A percentile compares a stretch with the other conserved stretches of the same genome.
These are phyloP conservation scores for Zygoascus biomembranicola DNA, from an alignment of 805 yeast genomes.

Conservation along the genomic window DNA sequence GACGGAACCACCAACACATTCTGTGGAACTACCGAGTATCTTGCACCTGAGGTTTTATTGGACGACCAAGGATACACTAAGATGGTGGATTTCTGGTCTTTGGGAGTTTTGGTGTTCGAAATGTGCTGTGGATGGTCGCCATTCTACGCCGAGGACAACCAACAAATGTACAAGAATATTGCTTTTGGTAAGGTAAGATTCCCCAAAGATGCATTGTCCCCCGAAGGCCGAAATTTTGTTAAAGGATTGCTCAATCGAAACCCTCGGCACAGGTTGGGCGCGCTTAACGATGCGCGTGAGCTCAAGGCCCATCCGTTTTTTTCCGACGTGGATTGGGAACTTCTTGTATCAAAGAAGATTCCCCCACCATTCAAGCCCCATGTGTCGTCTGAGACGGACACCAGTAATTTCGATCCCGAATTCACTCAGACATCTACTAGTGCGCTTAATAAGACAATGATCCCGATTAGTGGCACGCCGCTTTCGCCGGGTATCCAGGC, in stretches of 20 bases:
- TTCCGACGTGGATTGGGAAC: slow-evolving; percentile 84
- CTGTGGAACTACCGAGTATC: slow-evolving; percentile 96
- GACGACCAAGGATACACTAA: slow-evolving; percentile 97
- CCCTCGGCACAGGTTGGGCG: slow-evolving; percentile 91
- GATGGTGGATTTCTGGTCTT: slow-evolving; percentile 98
- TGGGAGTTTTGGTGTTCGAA: slow-evolving; percentile 93
- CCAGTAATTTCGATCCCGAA: slow-evolving; percentile 96
- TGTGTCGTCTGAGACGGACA: slow-evolving; percentile 81
- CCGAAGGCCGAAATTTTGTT: slow-evolving; percentile 92
- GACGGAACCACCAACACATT: slow-evolving; percentile 93
- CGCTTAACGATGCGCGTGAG: slow-evolving; percentile 86
- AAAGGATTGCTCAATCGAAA: slow-evolving; percentile 92
- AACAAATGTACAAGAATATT: slow-evolving; percentile 97
- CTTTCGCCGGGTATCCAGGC: slow-evolving; percentile 93
- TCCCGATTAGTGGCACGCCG: slow-evolving; percentile 57
- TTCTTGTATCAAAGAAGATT: slow-evolving; percentile 65
- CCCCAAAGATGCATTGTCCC: slow-evolving; percentile 88
- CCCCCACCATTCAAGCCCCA: slow-evolving; percentile 98
- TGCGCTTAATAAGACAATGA: slow-evolving; percentile 49
- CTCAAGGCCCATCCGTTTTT: slow-evolving; percentile 88
- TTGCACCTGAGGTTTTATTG: slow-evolving; percentile 92
- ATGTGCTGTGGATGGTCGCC: slow-evolving; percentile 99
- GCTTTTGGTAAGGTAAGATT: slow-evolving; percentile 97
- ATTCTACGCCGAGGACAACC: slow-evolving; percentile 94
- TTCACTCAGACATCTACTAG: slow-evolving; percentile 89